Evolutionary conservation across 768 basidiomycete species (phyloP).

Genomic region (Pisolithus sp.): DNA sequence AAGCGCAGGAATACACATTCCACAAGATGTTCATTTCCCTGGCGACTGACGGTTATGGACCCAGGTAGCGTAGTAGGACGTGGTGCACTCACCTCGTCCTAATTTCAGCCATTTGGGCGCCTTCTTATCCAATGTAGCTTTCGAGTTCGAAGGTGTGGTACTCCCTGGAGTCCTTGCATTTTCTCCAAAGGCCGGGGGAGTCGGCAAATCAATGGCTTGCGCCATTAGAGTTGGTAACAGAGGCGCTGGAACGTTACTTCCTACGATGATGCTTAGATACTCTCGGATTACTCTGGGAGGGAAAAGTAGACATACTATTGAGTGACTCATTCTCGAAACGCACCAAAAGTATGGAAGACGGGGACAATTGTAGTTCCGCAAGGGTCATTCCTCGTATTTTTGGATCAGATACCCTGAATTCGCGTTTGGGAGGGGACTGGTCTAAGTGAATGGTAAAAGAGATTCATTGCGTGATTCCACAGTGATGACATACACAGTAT

Average conservation of each 20-base stretch:
- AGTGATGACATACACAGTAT: slow-evolving; percentile 59
- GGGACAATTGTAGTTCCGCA: slow-evolving; percentile 66
- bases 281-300: not conserved
- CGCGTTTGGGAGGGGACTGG: slow-evolving; percentile 76
- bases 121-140: slow-evolving; percentile 40
- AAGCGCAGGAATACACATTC: not conserved
- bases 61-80: not conserved
- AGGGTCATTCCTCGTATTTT: slow-evolving; percentile 63
- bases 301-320: slow-evolving; percentile 43
- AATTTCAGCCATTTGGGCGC: slow-evolving; percentile 78
- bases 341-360: slow-evolving; percentile 71
- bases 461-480: not conserved
- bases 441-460: slow-evolving; percentile 36
- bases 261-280: slow-evolving; percentile 30
- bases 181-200: slow-evolving; percentile 38
- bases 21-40: slow-evolving; percentile 16
- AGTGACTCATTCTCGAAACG: slow-evolving; percentile 67
- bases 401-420: slow-evolving; percentile 77
- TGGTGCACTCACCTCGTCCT: slow-evolving; percentile 43
- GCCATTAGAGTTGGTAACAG: slow-evolving; percentile 50
- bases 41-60: not conserved
- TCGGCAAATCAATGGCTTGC: slow-evolving; percentile 61
- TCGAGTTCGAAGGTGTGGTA: slow-evolving; percentile 6
- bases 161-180: slow-evolving; percentile 2
- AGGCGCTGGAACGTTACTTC: slow-evolving; percentile 53